Percentiles rank a stretch among this genome's conserved stretches.
These are phyloP conservation scores for Brassica carinata DNA, from an alignment of 345 rosid genomes.

Conservation along the genomic window DNA sequence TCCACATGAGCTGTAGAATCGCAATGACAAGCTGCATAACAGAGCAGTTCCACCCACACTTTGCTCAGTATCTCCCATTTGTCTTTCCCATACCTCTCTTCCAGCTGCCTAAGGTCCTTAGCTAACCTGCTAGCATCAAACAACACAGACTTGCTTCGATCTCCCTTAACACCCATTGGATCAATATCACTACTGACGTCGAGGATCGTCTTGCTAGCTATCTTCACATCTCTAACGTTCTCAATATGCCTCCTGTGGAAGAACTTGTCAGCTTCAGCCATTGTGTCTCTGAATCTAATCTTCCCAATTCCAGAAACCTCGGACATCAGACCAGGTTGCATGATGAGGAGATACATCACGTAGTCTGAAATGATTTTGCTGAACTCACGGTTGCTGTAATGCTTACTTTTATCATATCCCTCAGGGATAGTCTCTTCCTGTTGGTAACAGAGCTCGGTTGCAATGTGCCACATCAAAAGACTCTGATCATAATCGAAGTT, in stretches of 20 bases:
- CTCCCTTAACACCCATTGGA: slow-evolving; percentile 56
- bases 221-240: background rate
- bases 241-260: slow-evolving; percentile 39
- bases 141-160: slow-evolving; percentile 62
- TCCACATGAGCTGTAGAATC: slow-evolving; percentile 58
- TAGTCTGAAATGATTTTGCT: slow-evolving; percentile 60
- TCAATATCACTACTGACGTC: slow-evolving; percentile 36
- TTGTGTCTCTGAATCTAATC: slow-evolving; percentile 56
- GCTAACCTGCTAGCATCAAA: slow-evolving; percentile 65
- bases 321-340: slow-evolving; percentile 57
- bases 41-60: slow-evolving; percentile 68
- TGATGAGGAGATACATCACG: slow-evolving; percentile 59
- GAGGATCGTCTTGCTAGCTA: slow-evolving; percentile 34
- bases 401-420: background rate
- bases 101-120: slow-evolving; percentile 41
- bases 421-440: background rate
- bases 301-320: slow-evolving; percentile 58
- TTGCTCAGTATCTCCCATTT: slow-evolving; percentile 59
- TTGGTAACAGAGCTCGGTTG: slow-evolving; percentile 60
- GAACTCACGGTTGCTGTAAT: slow-evolving; percentile 27
- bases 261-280: slow-evolving; percentile 50
- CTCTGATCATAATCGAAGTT: slow-evolving; percentile 46
- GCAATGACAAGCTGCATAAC: slow-evolving; percentile 63
- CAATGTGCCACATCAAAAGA: slow-evolving; percentile 59
- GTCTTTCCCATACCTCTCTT: background rate